Evolutionary conservation across 1,284 basidiomycete species (phyloP).

Genomic region (Vanrija pseudolonga): DNA sequence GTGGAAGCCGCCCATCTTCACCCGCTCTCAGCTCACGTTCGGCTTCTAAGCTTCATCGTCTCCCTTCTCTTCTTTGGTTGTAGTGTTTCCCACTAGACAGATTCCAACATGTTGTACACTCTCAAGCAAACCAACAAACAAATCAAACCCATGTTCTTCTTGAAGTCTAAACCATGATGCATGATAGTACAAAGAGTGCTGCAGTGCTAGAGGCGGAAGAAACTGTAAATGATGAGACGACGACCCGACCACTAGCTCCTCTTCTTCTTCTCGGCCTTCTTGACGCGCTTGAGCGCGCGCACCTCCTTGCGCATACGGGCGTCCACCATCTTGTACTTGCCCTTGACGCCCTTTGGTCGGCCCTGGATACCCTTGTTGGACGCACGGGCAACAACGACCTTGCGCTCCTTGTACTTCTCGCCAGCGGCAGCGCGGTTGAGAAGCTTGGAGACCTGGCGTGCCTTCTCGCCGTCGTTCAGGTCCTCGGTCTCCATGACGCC

Average conservation of each 20-base stretch:
- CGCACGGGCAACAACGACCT: conserved; percentile 90
- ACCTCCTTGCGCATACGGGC: conserved; percentile 49
- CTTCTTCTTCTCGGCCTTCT: conserved; percentile 40
- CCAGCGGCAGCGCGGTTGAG: conserved; percentile 72
- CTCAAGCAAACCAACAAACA: too few relatives aligned
- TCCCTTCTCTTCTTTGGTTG: neutral
- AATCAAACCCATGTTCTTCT: too few relatives aligned
- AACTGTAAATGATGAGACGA: neutral
- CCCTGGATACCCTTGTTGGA: conserved; percentile 86
- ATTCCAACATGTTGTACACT: too few relatives aligned
- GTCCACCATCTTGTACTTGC: conserved; percentile 88
- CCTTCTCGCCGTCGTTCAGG: conserved; percentile 91
- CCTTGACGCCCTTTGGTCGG: conserved; percentile 93
- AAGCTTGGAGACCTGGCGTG: conserved; percentile 85
- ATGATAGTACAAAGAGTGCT: conserved; percentile 11
- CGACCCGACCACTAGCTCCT: neutral
- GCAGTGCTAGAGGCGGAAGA: neutral
- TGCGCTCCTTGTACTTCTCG: conserved; percentile 59
- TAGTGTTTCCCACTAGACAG: too few relatives aligned
- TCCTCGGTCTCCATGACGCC: conserved; percentile 86
- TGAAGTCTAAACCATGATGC: conserved; percentile 1
- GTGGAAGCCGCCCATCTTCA: conserved; percentile 95
- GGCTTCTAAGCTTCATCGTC: conserved; percentile 63
- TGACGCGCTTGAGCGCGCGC: conserved; percentile 41
- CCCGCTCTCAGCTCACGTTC: conserved; percentile 81